Evolutionary conservation across 345 rosid species (phyloP).

Genomic region (Dipteronia dyeriana): DNA sequence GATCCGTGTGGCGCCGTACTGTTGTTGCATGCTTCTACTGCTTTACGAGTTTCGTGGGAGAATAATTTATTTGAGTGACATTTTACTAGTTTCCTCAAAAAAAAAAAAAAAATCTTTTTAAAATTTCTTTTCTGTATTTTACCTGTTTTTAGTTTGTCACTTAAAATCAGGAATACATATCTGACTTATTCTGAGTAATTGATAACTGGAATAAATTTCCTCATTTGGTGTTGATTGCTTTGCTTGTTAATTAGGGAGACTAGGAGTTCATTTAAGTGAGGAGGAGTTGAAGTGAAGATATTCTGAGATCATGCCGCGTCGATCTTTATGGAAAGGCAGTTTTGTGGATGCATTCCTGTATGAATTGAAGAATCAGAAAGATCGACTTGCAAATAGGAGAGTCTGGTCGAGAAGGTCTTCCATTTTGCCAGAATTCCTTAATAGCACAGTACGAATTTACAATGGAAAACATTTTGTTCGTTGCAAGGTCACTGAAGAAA

Average conservation of each 20-base stretch:
- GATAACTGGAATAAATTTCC: neutral
- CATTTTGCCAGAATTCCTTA: conserved; percentile 48
- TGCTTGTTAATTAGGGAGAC: neutral
- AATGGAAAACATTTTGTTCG: conserved; percentile 46
- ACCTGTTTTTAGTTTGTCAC: too few relatives aligned
- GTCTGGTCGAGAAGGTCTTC: conserved; percentile 52
- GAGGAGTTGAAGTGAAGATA: neutral
- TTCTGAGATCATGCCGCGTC: conserved; percentile 15
- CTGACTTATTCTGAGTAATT: neutral
- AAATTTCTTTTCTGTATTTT: too few relatives aligned
- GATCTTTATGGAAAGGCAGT: conserved; percentile 51
- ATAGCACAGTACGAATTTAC: conserved; percentile 43
- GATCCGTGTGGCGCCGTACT: too few relatives aligned
- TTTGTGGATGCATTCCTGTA: conserved; percentile 52
- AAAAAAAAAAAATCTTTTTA: too few relatives aligned
- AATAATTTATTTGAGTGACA: too few relatives aligned
- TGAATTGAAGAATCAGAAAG: conserved; percentile 36
- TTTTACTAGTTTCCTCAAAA: too few relatives aligned
- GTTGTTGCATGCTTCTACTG: too few relatives aligned
- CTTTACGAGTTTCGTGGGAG: too few relatives aligned
- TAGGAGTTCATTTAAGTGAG: neutral
- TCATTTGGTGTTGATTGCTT: neutral
- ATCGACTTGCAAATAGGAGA: conserved; percentile 38
- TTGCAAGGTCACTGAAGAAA: conserved; percentile 48
- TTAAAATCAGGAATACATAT: too few relatives aligned